Base-by-base conservation (phyloP, 306 rosid genomes). In the Fagus crenata region DNA sequence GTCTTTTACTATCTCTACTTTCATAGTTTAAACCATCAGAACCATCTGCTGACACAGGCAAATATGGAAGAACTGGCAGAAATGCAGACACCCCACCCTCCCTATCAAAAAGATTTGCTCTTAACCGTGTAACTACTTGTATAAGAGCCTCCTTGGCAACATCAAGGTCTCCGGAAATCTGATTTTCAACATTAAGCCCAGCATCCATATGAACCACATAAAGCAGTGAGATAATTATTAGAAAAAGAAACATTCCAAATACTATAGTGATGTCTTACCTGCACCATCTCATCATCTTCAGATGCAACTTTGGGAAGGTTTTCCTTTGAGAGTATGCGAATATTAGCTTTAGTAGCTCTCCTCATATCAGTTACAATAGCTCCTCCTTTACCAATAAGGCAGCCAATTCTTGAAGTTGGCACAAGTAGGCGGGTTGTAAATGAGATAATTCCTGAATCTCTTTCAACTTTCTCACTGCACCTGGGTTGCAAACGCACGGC, bases 331-430 rank as follows among this genome's bases (percentile, higher is more conserved):
- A 96, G 88, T 73, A 96, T 89, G 65, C 99, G 97, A 64, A 96
- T 89, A 82, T 91, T 92, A 78, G 98, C 97, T 76, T 91, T 92
- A 36, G 99, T 96, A 32, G 87, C 84, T 85, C 98, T 91, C 85
- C 99, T 92, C 91, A 91, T 86, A 86, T 96, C 99, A 78, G 92
- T 91, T 78, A 96, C 89, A 75, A 96, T 96, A 59, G 98, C 83
- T 80, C 98, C 99, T 41, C 99, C 98, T 86, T 91, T 96, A 81
- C 98, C 99, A 80, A 96, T 96, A 68, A 96, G 97, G 89, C 99
- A 96, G 80, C 99, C 99, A 88, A 96, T 96, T 61, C 97, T 85
- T 73, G 98, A 88, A 40, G 96, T 87, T 32, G 99, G 92, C 72
- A 96, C 99, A 74, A 96, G 87, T 53, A 96, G 53, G 73, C 99